Evolutionary conservation across 1,284 basidiomycete species (phyloP), one percentile per base, ranked within the genome.

Genomic region (Paramarasmius palmivorus): DNA sequence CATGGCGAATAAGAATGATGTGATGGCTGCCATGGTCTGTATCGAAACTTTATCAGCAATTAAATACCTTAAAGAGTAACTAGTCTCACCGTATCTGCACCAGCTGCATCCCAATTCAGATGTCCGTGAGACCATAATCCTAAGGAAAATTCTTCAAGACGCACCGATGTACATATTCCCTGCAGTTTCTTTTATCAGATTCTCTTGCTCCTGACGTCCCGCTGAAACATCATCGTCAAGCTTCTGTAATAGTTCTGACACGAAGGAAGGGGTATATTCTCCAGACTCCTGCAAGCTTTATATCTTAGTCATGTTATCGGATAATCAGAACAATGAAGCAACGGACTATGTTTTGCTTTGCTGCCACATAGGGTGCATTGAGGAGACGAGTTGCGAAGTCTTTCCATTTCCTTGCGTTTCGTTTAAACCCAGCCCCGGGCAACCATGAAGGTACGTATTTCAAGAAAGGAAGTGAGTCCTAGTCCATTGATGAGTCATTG

Each of bases 361-460:
- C 49, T 6, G 14, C 37, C 10, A 15, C n/a, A 14, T 40, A 26
- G 15, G 49, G 36, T 29, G 39, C 37, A 29, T 29, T 40, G 3
- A 25, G 8, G 37, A 50, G 39, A n/a, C 23, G 8, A 12, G 37
- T 15, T 7, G 39, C 38, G 5, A 26, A 25, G 3, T 9, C 22
- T 32, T 34, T 39, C 12, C 14, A 38, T 15, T 4, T 23, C 12
- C 29, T 20, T 1, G 41, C 51, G 2, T 37, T 23, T 29, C 25
- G 35, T 45, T 52, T 35, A 20, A 52, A 52, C n/a, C 55, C 26
- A 22, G 47, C 52, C 35, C 41, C 52, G 6, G 47, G 51, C n/a
- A 34, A 14, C 40, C 40, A 57, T 23, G 41, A 26, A 15, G 41
- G 41, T 23, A 44, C 41, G 22, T 44, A n/a, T 44, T 44, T 44